A percentile compares a stretch with the other conserved stretches of the same genome.
Evolutionary conservation across 352 stramenopile genomes (phyloP).

Genomic region (Phytophthora agathidicida): DNA sequence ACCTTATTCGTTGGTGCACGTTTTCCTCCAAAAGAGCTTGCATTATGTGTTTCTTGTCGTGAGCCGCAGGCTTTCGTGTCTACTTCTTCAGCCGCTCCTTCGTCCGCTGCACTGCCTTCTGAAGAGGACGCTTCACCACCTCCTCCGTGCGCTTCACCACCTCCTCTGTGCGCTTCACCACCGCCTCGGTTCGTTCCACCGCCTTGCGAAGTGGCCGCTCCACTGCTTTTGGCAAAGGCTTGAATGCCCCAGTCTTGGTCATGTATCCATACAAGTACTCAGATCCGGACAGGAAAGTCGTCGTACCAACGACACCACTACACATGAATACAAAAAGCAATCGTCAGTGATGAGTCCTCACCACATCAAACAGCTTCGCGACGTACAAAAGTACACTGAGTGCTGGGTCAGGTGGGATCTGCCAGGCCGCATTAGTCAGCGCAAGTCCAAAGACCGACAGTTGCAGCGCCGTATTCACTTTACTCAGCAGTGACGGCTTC

Average conservation of each 20-base stretch:
- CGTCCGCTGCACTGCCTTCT: constrained; percentile 29
- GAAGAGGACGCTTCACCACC: constrained; percentile 21
- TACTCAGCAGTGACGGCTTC: constrained; percentile 72
- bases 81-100: constrained; percentile 40
- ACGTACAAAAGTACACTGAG: constrained; percentile 76
- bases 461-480: constrained; percentile 85
- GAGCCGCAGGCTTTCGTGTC: constrained; percentile 3
- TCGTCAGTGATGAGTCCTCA: not conserved
- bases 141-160: constrained; percentile 42
- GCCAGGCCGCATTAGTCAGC: constrained; percentile 77
- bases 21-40: not conserved
- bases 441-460: constrained; percentile 74
- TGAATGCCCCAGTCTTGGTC: constrained; percentile 73
- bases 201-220: constrained; percentile 29
- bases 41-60: not conserved
- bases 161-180: constrained; percentile 28
- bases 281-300: constrained; percentile 76
- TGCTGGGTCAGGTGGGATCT: constrained; percentile 60
- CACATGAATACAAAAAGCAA: constrained; percentile 4
- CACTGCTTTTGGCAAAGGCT: constrained; percentile 48
- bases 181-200: constrained; percentile 38
- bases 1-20: not conserved
- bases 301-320: constrained; percentile 71
- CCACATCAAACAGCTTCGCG: not conserved
- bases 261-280: constrained; percentile 82